These are phyloP conservation scores for Helminthosporium solani DNA, from an alignment of 2,329 filamentous ascomycete genomes.

Conservation along the genomic window DNA sequence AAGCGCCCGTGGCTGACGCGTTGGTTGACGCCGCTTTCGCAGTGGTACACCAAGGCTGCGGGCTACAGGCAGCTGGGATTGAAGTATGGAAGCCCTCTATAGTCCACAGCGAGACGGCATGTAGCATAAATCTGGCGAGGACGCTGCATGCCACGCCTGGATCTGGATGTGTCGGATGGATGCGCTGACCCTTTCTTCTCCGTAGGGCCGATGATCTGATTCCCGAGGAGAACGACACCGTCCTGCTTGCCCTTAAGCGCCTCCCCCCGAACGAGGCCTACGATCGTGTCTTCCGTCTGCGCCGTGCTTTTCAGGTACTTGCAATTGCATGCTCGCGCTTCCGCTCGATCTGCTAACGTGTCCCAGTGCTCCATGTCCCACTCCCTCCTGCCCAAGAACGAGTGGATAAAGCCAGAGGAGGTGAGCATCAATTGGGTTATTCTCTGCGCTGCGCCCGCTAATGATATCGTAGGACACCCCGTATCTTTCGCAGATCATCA, in stretches of 20 bases:
- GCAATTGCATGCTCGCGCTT: background rate
- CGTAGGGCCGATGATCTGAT: conserved; percentile 90
- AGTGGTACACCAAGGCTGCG: conserved; percentile 85
- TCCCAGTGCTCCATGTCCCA: conserved; percentile 65
- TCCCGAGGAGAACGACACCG: conserved; percentile 84
- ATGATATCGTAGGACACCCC: conserved; percentile 56
- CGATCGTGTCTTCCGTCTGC: conserved; percentile 96
- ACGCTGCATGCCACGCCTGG: conserved; percentile 3
- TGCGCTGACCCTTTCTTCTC: conserved; percentile 32
- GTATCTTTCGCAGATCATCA: conserved; percentile 68
- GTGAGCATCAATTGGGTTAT: conserved; percentile 45
- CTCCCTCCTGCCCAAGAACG: conserved; percentile 62
- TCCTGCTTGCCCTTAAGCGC: conserved; percentile 86
- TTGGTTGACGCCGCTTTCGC: conserved; percentile 76
- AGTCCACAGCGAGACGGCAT: background rate
- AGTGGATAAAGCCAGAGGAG: conserved; percentile 68
- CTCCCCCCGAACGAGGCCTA: conserved; percentile 88
- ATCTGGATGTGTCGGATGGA: conserved; percentile 11
- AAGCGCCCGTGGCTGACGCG: conserved; percentile 84
- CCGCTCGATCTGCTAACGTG: conserved; percentile 17
- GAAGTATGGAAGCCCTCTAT: conserved; percentile 59
- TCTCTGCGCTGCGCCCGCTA: conserved; percentile 13
- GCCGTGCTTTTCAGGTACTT: conserved; percentile 84
- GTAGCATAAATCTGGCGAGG: background rate
- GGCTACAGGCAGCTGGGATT: conserved; percentile 93